Percentiles rank a stretch among this genome's conserved stretches.
These are phyloP conservation scores for Apophysomyces elegans DNA, from an alignment of 371 early-diverging fungal genomes.

Conservation along the genomic window DNA sequence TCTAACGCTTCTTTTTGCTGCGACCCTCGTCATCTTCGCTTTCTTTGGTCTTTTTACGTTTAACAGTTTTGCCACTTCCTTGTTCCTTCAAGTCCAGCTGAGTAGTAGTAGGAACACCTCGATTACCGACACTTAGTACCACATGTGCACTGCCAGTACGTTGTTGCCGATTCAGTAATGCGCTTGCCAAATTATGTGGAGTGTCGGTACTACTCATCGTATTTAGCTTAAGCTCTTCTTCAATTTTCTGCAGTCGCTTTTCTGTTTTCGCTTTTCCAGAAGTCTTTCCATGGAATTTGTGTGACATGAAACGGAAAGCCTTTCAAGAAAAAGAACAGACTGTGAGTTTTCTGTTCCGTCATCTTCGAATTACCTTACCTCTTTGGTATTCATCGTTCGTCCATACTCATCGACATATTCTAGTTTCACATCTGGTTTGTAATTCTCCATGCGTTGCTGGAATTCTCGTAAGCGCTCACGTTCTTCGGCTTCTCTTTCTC, in stretches of 20 bases:
- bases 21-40: background rate
- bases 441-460: conserved; percentile 86
- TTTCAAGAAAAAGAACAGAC: conserved; percentile 13
- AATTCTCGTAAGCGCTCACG: conserved; percentile 72
- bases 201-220: conserved; percentile 81
- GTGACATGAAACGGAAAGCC: conserved; percentile 91
- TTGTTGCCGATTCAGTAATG: conserved; percentile 76
- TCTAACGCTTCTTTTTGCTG: conserved; percentile 4
- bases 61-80: background rate
- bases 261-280: conserved; percentile 96
- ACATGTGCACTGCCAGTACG: conserved; percentile 79
- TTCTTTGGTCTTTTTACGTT: conserved; percentile 1
- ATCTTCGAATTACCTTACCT: conserved; percentile 46
- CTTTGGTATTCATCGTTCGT: conserved; percentile 78
- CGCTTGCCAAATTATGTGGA: conserved; percentile 77
- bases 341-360: background rate
- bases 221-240: conserved; percentile 79
- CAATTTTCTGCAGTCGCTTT: conserved; percentile 80
- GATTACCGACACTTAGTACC: conserved; percentile 82
- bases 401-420: conserved; percentile 92
- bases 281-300: conserved; percentile 94
- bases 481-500: conserved; percentile 64
- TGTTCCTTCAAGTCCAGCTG: conserved; percentile 32
- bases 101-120: conserved; percentile 40
- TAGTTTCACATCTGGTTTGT: conserved; percentile 89